Evolutionary conservation across 805 yeast species (phyloP).

Genomic region (Ogataea methanolica): DNA sequence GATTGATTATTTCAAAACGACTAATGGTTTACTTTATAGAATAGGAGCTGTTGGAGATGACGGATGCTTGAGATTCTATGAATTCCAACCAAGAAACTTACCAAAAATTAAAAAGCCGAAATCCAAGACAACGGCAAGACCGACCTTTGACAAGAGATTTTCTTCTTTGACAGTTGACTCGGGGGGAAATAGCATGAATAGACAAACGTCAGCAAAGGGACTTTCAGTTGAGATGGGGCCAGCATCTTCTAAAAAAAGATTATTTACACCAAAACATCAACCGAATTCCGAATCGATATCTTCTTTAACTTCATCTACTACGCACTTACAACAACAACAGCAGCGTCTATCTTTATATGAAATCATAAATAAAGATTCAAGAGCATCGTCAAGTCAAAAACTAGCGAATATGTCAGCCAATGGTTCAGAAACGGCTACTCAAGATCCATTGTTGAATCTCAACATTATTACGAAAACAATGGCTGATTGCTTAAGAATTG

Average conservation of each 20-base stretch:
- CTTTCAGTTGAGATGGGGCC: conserved; percentile 1
- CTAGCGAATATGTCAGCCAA: neutral
- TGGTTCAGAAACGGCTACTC: neutral
- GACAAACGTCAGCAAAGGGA: conserved; percentile 4
- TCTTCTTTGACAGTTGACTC: conserved; percentile 13
- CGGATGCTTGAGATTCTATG: conserved; percentile 48
- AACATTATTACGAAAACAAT: neutral
- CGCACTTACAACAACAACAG: conserved; percentile 13
- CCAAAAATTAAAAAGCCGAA: conserved; percentile 29
- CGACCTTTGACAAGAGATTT: conserved; percentile 9
- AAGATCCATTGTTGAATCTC: neutral
- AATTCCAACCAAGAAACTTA: conserved; percentile 43
- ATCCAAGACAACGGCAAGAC: conserved; percentile 3
- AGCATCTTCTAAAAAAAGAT: conserved; percentile 9
- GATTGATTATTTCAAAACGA: conserved; percentile 36
- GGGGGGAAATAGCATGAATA: conserved; percentile 4
- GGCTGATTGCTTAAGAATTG: neutral
- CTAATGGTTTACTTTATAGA: conserved; percentile 35
- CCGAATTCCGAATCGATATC: conserved; percentile 26
- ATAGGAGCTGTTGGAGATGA: conserved; percentile 56
- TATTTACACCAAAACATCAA: conserved; percentile 7
- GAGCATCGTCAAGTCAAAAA: neutral
- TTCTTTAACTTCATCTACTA: conserved; percentile 25
- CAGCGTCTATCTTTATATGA: conserved; percentile 25
- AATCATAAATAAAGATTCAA: conserved; percentile 22